Evolutionary conservation across 805 yeast species (phyloP).

Genomic region (Candida corydali): DNA sequence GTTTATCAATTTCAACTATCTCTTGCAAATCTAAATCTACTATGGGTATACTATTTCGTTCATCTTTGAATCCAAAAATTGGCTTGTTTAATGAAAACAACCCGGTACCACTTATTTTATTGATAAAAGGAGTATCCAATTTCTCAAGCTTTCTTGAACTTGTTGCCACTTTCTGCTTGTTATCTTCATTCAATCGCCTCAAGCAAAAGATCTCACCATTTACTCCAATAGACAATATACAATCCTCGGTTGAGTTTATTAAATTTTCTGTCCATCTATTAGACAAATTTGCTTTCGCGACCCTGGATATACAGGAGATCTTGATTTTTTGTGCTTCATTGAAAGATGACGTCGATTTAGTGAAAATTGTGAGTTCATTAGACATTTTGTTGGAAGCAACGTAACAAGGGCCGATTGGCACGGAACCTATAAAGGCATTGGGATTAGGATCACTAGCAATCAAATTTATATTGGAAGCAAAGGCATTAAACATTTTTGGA

Average conservation of each 20-base stretch:
- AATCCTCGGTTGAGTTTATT: neutral
- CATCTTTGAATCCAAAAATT: slow-evolving; percentile 24
- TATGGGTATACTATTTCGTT: slow-evolving; percentile 18
- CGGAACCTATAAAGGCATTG: slow-evolving; percentile 29
- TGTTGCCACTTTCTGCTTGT: slow-evolving; percentile 12
- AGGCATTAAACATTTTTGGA: slow-evolving; percentile 1
- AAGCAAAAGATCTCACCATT: slow-evolving; percentile 31
- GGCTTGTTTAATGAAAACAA: slow-evolving; percentile 32
- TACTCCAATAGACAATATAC: slow-evolving; percentile 28
- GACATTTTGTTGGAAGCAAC: slow-evolving; percentile 34
- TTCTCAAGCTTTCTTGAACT: slow-evolving; percentile 15
- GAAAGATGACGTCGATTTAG: slow-evolving; percentile 10
- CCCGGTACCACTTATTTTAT: slow-evolving; percentile 40
- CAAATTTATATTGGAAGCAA: slow-evolving; percentile 9
- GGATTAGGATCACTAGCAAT: slow-evolving; percentile 29
- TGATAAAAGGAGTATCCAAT: slow-evolving; percentile 29
- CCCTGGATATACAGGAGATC: slow-evolving; percentile 30
- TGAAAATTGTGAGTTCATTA: slow-evolving; percentile 26
- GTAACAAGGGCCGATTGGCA: slow-evolving; percentile 17
- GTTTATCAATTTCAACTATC: slow-evolving; percentile 9
- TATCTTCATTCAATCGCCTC: slow-evolving; percentile 12
- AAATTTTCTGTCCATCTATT: slow-evolving; percentile 16
- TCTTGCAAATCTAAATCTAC: slow-evolving; percentile 35
- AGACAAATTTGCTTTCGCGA: slow-evolving; percentile 19
- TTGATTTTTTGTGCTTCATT: slow-evolving; percentile 12